Evolutionary conservation across 768 basidiomycete genomes (phyloP).

Genomic region (Rhizopogon roseolus): DNA sequence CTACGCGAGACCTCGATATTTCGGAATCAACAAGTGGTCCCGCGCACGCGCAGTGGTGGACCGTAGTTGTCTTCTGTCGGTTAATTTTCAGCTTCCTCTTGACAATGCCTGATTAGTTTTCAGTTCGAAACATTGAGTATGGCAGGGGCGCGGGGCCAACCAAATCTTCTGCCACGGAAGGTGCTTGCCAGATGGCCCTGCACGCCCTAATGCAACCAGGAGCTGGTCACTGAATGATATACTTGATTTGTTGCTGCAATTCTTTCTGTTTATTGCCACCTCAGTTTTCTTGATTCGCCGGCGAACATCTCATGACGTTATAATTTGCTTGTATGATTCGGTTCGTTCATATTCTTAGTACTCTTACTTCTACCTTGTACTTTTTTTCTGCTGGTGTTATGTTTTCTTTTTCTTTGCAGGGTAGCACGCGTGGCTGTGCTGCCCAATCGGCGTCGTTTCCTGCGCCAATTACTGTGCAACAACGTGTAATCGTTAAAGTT

Average conservation of each 20-base stretch:
- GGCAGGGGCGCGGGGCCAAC: slow-evolving; percentile 15
- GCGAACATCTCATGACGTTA: no score
- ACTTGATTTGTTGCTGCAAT: neutral
- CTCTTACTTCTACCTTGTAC: neutral
- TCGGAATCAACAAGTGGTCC: slow-evolving; percentile 1
- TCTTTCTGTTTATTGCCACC: neutral
- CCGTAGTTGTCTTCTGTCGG: neutral
- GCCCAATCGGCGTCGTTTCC: neutral
- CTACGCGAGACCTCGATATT: neutral
- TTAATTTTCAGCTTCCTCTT: neutral
- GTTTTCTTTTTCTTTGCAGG: neutral
- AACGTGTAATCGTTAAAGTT: slow-evolving; percentile 4
- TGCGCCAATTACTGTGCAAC: neutral
- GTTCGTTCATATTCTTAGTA: neutral
- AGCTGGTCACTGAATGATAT: neutral
- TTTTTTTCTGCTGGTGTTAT: neutral
- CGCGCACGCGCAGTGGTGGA: neutral
- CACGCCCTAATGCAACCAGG: neutral
- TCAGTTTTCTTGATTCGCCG: no score
- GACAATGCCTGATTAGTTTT: neutral
- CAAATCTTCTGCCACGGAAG: slow-evolving; percentile 18
- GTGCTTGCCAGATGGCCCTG: slow-evolving; percentile 7
- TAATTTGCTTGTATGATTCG: neutral
- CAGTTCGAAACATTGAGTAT: slow-evolving; percentile 19
- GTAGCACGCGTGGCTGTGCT: neutral